Evolutionary conservation across 2,329 filamentous ascomycete species (phyloP), one percentile per base, ranked within the genome.

Genomic region (Fusarium caatingaense): DNA sequence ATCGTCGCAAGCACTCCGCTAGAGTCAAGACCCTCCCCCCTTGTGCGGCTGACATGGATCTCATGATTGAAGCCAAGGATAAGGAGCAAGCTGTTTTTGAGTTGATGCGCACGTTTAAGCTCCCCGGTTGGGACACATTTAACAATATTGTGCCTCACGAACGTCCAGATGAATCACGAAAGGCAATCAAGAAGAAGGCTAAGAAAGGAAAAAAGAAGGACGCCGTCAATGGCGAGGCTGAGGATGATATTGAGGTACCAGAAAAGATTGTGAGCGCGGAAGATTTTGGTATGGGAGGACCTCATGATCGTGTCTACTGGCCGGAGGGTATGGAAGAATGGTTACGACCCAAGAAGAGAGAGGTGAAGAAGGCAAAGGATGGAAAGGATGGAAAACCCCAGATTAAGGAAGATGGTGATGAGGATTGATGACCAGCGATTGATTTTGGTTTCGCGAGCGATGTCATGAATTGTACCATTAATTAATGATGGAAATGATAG

Each of bases 41-140:
- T 0, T 98, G 95, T 74, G 85, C 90, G 6, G 83, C 88, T 2
- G 90, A 92, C 32, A 96, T 97, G 91, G 95, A 98, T 76, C 84
- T 98, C n/a, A 98, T 98, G 95, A 98, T 98, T 64, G 95, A 98
- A 81, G 95, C 95, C 49, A 98, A 98, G 78, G 95, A 98, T 77
- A 98, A 98, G 80, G 95, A 98, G 78, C 95, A 98, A 79, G 94
- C 95, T 1, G 93, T 98, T 0, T 97, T 98, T 74, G 93, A 97
- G 69, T 85, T 98, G 20, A 98, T 98, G 94, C 87, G 92, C 23
- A 94, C 86, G 0, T 97, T 94, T 78, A 94, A 91, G 74, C 84
- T 98, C 1, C 93, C 94, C 0, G 94, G 94, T 0, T 92, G 90
- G 80, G 85, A 96, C 21, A 86, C 81, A 0, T 89, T 97, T 76